Base-by-base conservation (phyloP, 192 early-diverging fungal species). In the Coemansia sp. region DNA sequence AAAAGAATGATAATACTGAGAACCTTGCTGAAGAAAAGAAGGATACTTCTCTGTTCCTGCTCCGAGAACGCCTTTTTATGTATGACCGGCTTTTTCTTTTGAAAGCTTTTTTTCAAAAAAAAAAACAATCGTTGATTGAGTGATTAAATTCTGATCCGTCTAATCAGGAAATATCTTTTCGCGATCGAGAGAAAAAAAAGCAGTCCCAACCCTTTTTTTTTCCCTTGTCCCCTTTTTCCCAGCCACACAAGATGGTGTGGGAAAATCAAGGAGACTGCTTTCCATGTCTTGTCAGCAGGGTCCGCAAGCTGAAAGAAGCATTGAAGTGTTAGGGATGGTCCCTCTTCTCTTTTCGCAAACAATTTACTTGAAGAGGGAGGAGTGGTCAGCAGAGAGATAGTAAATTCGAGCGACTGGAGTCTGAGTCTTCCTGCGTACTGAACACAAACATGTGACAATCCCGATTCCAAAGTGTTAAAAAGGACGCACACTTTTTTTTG, bases 1-100 rank as follows among this genome's bases (percentile, higher is more conserved):
- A 23, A 59, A 59, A 16, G 39, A 59, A 59, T 40, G n/a, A 9
- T 31, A 58, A 35, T 39, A 59, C 58, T 26, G 39, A 26, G n/a
- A 40, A 42, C 37, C 33, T 40, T 42, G 35, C 25, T 18, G 21
- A 7, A 59, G 23, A 40, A 59, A 21, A 59, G 23, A 39, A 23
- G n/a, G 21, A 9, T 26, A 26, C 8, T 51, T 51, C 7, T 51
- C 7, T 26, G 23, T 51, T 26, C 25, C 48, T 12, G 21, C 8
- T 51, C 23, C 26, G 23, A 1, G 8, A 26, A 6, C 7, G 21
- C 25, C 13, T 15, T 51, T 51, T 51, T 51, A 8, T 26, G 7
- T 15, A n/a, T 9, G 48, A 7, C 48, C 12, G 3, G 21, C 7
- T 49, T 49, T 51, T 51, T 51, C 26, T 15, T 6, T 3, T 26